Evolutionary conservation across 768 basidiomycete species (phyloP), one percentile per base, ranked within the genome.

Genomic region (Pulveroboletus sp.): DNA sequence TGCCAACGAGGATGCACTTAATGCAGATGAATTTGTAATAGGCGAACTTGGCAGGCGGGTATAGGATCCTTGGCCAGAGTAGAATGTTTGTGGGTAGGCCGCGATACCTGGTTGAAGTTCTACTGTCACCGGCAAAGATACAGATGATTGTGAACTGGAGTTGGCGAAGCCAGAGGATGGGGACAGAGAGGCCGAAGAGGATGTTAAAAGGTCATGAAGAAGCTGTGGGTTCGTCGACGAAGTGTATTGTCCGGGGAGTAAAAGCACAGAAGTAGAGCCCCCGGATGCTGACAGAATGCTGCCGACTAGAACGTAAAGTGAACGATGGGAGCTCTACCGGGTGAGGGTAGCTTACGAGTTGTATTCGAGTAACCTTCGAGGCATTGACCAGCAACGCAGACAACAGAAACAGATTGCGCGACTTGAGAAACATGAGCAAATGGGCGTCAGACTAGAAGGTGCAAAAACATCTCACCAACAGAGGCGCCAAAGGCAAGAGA

Each of bases 331-430:
- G 55, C 41, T 37, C n/a, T 23, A 35, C 35, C 5, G 19, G 29
- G 43, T 4, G 33, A 48, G 17, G 14, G 23, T 29, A 49, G 83
- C 87, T 71, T 59, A 79, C 77, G 63, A 32, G 87, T 85, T 20
- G 76, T 79, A 62, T 91, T 90, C 27, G 86, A 81, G 68, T 70
- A 79, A 49, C 90, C 90, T 67, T 90, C 77, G 48, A 91, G 70
- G 74, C 90, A 91, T 85, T 92, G 88, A 58, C 89, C 89, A 65
- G 89, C 85, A 87, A 88, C 73, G 75, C 89, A 91, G 52, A 92
- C 74, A 48, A 90, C 81, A 60, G 83, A 68, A 50, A 72, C 65
- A 56, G 77, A 74, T 66, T 84, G 81, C 50, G 84, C 82, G 63
- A 73, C 79, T 82, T 25, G 45, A 31, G 32, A 4, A 24, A 11